Evolutionary conservation across 192 early-diverging fungal species (phyloP), one percentile per base, ranked within the genome.

Genomic region (Globomyces pollinis-pini): DNA sequence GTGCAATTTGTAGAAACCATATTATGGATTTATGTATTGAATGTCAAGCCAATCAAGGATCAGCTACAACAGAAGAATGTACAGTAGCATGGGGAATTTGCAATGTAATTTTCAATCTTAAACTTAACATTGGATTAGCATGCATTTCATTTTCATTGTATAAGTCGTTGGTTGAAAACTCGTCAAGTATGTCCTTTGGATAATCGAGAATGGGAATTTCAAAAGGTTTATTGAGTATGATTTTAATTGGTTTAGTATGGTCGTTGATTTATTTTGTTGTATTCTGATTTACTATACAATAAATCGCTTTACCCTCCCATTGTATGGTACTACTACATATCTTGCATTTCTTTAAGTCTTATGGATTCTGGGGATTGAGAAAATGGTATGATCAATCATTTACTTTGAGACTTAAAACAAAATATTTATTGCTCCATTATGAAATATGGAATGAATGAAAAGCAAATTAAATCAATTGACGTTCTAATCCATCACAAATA

Each of bases 1-100:
- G 95, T 63, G 93, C 95, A 53, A 98, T 98, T 77, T 98, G 95
- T 72, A 83, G 93, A 65, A 98, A 98, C 74, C 94, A 98, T 75
- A 98, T 94, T 73, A 98, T 98, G 95, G 95, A 98, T 66, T 81
- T 93, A 47, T 98, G 95, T 87, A 96, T 95, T 44, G 93, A 94
- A 74, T 98, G 95, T 74, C 95, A 98, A 68, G 95, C 93, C 4
- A 94, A 96, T 66, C 95, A 96, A 74, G 90, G 86, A 0, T 88
- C 93, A 8, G 90, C 88, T 18, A 91, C 89, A 39, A 86, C 81
- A 63, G 90, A 94, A 57, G 88, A 94, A 59, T 98, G 95, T 69
- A 95, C 84, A 8, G 90, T 98, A 23, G 91, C 94, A 35, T 96
- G 94, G 94, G 94, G 94, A 56, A 84, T 88, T 29, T 96, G n/a